Evolutionary conservation across 176 grass and related monocot genomes (phyloP).

Genomic region (Leersia perrieri): DNA sequence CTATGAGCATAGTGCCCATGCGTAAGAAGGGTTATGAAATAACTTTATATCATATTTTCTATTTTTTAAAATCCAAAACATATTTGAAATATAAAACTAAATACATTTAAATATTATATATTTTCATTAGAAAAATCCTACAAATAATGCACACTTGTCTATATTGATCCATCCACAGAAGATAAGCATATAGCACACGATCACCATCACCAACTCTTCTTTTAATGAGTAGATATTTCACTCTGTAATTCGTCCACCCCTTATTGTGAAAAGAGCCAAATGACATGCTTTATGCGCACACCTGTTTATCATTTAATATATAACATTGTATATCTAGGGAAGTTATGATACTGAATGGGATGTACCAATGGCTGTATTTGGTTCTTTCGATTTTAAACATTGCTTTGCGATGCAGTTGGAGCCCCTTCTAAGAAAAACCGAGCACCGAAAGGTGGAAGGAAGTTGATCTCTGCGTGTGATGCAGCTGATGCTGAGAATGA

Average conservation of each 20-base stretch:
- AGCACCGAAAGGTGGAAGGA: constrained; percentile 28
- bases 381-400: not conserved
- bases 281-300: not conserved
- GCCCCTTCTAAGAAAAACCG: constrained; percentile 27
- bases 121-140: not conserved
- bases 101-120: no score
- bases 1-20: not conserved
- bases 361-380: constrained; percentile 1
- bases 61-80: not conserved
- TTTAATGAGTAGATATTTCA: not conserved
- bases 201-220: not conserved
- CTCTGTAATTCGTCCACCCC: not conserved
- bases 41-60: not conserved
- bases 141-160: not conserved
- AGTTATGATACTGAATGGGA: not conserved
- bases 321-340: not conserved
- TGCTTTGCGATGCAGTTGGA: constrained; percentile 32
- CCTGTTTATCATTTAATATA: not conserved
- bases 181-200: not conserved
- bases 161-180: not conserved
- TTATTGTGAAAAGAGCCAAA: not conserved
- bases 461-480: not conserved
- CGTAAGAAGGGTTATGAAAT: not conserved
- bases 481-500: constrained; percentile 37
- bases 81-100: not conserved